Evolutionary conservation across 2,329 filamentous ascomycete genomes (phyloP).

Genomic region (Aspergillus quadricinctus): DNA sequence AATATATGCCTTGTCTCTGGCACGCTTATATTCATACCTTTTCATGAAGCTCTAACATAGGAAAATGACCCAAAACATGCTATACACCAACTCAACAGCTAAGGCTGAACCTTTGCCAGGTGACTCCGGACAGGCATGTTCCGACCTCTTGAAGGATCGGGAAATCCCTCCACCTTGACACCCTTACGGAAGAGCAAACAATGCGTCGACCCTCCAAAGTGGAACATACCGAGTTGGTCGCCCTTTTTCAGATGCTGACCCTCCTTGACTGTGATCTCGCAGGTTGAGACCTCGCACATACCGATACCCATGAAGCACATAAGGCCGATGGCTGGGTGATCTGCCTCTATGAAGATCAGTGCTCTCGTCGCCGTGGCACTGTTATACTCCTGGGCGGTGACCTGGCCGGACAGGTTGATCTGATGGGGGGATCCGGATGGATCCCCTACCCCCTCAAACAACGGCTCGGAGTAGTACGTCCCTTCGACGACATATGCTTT

Average conservation of each 20-base stretch:
- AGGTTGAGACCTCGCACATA: conserved; percentile 73
- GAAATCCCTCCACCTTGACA: conserved; percentile 26
- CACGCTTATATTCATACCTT: too few relatives aligned
- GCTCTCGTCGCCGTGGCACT: conserved; percentile 64
- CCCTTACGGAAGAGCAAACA: conserved; percentile 58
- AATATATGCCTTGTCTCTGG: too few relatives aligned
- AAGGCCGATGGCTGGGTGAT: conserved; percentile 61
- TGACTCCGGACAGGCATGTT: conserved; percentile 26
- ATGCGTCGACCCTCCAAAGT: conserved; percentile 70
- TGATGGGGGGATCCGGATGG: conserved; percentile 24
- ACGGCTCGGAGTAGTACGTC: conserved; percentile 63
- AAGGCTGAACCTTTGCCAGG: conserved; percentile 12
- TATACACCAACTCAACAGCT: background rate
- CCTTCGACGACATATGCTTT: conserved; percentile 58
- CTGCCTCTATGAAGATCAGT: conserved; percentile 66
- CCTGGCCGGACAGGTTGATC: conserved; percentile 25
- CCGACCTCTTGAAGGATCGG: conserved; percentile 17
- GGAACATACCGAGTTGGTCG: conserved; percentile 72
- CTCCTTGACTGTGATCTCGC: conserved; percentile 64
- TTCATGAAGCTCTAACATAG: too few relatives aligned
- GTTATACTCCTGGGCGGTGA: conserved; percentile 60
- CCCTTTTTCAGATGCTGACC: conserved; percentile 66
- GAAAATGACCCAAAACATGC: too few relatives aligned
- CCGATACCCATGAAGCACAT: conserved; percentile 68
- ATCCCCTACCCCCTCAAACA: conserved; percentile 46